Base-by-base conservation (phyloP, 805 yeast species). In the Candida pini region DNA sequence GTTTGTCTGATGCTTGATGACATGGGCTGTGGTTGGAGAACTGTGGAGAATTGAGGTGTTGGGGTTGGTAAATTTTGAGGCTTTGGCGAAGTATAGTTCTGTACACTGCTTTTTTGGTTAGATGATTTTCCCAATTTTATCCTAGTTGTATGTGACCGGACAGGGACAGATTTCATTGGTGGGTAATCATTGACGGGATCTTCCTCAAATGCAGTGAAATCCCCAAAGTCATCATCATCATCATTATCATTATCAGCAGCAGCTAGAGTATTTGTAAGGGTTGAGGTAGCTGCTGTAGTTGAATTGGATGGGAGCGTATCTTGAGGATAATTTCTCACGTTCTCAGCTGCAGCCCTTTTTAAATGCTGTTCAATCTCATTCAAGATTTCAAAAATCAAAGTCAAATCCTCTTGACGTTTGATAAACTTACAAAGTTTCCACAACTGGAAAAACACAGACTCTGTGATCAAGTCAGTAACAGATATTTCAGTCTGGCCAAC, bases 391-490 rank as follows among this genome's bases (percentile, higher is more conserved):
- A 54, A 52, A 6, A 45, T 36, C 6, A 20, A 33, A 19, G 45
- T 43, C 22, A 58, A 34, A 35, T 56, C 64, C 4, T 30, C 22
- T 14, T 36, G 39, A 14, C 41, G 42, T 9, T 43, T 34, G 17
- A 56, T 44, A 39, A 38, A 52, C 30, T 44, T 47, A 14, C 49
- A 38, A 18, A 62, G 39, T 22, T 53, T 60, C 66, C 66, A 62
- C 8, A 60, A 35, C 34, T 60, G 54, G 39, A 62, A 60, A 29
- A 55, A 60, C 1, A 62, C 31, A 10, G 53, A 49, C 26, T 54
- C 55, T 33, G 50, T 34, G 6, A 58, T 53, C 31, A 60, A 47
- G 31, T 56, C 63, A 34, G 44, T 28, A 3, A 53, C 36, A n/a
- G 44, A 48, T 13, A 48, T 34, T 35, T 57, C 60, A 9, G 35